Base-by-base conservation (phyloP, 164 flowering plant genomes). In the Stephania cephalantha region DNA sequence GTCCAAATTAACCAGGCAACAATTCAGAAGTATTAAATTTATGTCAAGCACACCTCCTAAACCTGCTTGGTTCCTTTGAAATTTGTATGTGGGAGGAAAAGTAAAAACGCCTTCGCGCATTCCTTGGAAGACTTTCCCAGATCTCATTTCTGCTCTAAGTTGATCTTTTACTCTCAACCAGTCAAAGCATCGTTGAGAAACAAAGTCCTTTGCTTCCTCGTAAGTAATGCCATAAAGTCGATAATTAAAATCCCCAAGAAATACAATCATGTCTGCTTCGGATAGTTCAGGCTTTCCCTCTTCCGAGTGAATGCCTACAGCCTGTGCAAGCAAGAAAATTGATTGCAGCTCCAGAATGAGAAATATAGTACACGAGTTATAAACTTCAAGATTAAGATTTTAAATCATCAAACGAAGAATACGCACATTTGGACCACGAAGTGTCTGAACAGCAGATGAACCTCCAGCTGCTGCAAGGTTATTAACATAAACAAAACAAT, bases 81-180 rank as follows among this genome's bases (percentile, higher is more conserved):
- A 96, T 81, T 96, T 96, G 84, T 96, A 96, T 29, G 98, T 96
- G 10, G 99, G 99, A 80, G 99, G 99, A 77, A 96, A 96, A 74
- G 80, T 86, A 69, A 94, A 89, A 78, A 89, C 45, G 15, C 92
- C 98, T 81, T 96, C 99, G 11, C 93, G 91, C 97, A 96, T 88
- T 73, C 99, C 99, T 75, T 96, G 99, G 79, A 96, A 96, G 71
- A 92, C 99, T 80, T 83, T 92, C 35, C 98, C 98, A 69, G 93
- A 88, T 83, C 87, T 85, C 98, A 96, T 94, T 83, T 94, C 98
- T 73, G 90, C 95, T 74, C 96, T 83, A 58, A 96, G 92, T 81
- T 96, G 99, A 84, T 96, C 99, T 82, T 83, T 92, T 86, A 94
- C 99, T 82, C 95, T 86, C 15, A 96, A 93, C 97, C 99, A 96